Evolutionary conservation across 164 flowering plant genomes (phyloP).

Genomic region (Annona cherimola): DNA sequence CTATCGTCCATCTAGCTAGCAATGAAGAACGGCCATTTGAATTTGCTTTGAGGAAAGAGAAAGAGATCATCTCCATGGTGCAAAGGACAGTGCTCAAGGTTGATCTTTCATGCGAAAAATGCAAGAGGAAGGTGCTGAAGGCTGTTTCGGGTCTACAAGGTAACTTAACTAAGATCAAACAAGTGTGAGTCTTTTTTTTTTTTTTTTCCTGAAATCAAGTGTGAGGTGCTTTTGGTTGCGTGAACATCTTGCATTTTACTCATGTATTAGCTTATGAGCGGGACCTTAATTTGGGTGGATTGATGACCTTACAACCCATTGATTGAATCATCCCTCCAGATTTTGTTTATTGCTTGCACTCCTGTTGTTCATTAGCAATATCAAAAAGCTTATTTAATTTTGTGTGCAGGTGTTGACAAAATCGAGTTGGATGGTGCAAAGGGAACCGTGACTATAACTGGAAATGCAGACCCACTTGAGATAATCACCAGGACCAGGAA

Average conservation of each 20-base stretch:
- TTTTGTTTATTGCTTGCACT: no score
- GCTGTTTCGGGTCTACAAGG: constrained; percentile 50
- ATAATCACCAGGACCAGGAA: constrained; percentile 39
- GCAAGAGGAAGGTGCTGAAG: constrained; percentile 55
- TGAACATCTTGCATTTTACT: neutral
- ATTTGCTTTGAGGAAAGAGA: neutral
- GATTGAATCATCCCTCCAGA: no score
- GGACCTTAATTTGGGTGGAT: neutral
- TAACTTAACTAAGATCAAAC: constrained; percentile 9
- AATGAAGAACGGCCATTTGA: neutral
- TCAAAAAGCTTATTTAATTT: no score
- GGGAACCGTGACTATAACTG: constrained; percentile 52
- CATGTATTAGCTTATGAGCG: neutral
- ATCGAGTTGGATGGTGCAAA: constrained; percentile 50
- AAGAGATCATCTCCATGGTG: constrained; percentile 29
- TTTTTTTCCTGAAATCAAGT: neutral
- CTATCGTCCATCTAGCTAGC: neutral
- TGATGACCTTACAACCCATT: no score
- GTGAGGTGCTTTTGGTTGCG: neutral
- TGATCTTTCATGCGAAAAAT: constrained; percentile 47
- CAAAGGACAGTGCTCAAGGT: constrained; percentile 63
- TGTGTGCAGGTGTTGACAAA: constrained; percentile 49
- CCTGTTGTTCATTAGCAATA: no score
- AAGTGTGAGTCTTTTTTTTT: neutral
- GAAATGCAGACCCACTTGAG: constrained; percentile 55